These are phyloP conservation scores for Malania oleifera DNA, from an alignment of 164 flowering plant species.

Conservation along the genomic window DNA sequence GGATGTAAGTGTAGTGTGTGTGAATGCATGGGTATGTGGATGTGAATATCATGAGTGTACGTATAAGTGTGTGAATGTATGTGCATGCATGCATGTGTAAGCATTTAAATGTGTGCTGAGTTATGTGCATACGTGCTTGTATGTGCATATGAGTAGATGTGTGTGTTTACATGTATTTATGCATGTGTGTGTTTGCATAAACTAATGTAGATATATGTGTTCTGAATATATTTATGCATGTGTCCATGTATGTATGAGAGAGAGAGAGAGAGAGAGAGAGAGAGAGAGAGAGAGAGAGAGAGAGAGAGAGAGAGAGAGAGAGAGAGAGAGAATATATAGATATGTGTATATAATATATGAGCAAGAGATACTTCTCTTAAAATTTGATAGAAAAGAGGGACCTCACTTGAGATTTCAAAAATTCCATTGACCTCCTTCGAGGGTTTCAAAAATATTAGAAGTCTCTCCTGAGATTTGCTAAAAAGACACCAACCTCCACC, in stretches of 20 bases:
- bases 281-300: too few relatives aligned
- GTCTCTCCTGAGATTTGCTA: too few relatives aligned
- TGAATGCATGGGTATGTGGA: not conserved
- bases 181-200: not conserved
- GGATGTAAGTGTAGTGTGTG: not conserved
- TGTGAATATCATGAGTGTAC: not conserved
- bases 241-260: not conserved
- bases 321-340: too few relatives aligned
- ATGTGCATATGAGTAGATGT: not conserved
- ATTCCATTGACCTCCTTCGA: too few relatives aligned
- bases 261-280: too few relatives aligned
- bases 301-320: too few relatives aligned
- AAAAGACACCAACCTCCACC: too few relatives aligned
- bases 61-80: not conserved
- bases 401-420: too few relatives aligned
- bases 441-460: too few relatives aligned
- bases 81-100: not conserved
- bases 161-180: not conserved
- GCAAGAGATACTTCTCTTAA: too few relatives aligned
- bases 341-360: too few relatives aligned
- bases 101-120: not conserved
- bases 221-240: not conserved
- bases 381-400: too few relatives aligned
- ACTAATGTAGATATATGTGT: not conserved
- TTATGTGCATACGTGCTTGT: not conserved